These are phyloP conservation scores for Cercospora canescens DNA, from an alignment of 2,329 filamentous ascomycete species.

Conservation along the genomic window DNA sequence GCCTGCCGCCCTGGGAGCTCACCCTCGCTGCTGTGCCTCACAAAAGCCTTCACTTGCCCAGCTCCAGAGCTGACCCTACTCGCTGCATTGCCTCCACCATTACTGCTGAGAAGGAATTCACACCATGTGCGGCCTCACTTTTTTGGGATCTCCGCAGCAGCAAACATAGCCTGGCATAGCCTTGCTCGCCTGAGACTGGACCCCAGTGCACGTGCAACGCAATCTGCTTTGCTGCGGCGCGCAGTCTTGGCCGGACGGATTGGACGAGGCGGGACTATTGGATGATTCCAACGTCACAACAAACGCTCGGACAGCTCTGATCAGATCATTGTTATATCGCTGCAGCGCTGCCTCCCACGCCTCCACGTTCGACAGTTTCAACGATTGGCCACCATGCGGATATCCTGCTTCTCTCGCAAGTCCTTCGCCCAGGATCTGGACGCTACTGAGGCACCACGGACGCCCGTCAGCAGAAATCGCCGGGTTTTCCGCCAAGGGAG, in stretches of 20 bases:
- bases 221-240: constrained; percentile 7
- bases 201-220: constrained; percentile 2
- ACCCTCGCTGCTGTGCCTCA: constrained; percentile 1
- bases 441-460: constrained; percentile 18
- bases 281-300: constrained; percentile 16
- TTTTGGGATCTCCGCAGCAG: background rate
- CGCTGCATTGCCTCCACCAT: background rate
- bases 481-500: constrained; percentile 27
- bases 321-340: background rate
- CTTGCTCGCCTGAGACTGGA: background rate
- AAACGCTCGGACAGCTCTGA: constrained; percentile 6
- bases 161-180: constrained; percentile 7
- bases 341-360: background rate
- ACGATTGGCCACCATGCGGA: constrained; percentile 25
- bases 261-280: constrained; percentile 1
- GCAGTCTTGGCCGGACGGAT: constrained; percentile 12
- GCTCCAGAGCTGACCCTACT: background rate
- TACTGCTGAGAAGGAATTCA: background rate
- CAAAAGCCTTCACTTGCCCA: constrained; percentile 4
- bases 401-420: constrained; percentile 32
- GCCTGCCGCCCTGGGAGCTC: background rate
- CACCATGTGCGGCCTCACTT: constrained; percentile 1
- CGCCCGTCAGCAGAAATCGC: constrained; percentile 22
- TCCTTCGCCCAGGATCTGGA: constrained; percentile 18
- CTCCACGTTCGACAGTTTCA: background rate